Evolutionary conservation across 768 basidiomycete genomes (phyloP).

Genomic region (Kwoniella sp.): DNA sequence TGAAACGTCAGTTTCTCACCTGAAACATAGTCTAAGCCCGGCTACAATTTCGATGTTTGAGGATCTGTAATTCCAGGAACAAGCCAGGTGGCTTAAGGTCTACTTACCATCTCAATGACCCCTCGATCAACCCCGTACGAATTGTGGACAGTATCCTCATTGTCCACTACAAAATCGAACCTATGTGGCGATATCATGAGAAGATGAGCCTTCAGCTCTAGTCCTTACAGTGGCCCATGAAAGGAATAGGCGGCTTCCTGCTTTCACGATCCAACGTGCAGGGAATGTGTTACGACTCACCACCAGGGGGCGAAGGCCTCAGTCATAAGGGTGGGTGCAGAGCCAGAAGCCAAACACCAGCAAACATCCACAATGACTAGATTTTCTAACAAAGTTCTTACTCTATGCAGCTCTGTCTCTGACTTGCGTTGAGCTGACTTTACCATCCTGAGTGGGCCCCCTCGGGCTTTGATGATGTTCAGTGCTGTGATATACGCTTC

Average conservation of each 20-base stretch:
- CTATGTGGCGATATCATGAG: too few relatives aligned
- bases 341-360: constrained; percentile 21
- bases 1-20: too few relatives aligned
- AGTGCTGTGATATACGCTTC: constrained; percentile 14
- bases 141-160: constrained; percentile 15
- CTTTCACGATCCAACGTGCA: too few relatives aligned
- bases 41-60: too few relatives aligned
- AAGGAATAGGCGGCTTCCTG: too few relatives aligned
- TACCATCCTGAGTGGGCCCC: constrained; percentile 20
- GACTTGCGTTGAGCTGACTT: constrained; percentile 2
- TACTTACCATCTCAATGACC: constrained; percentile 22
- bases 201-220: too few relatives aligned
- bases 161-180: constrained; percentile 19
- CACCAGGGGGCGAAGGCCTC: constrained; percentile 25
- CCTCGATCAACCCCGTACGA: constrained; percentile 21
- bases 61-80: too few relatives aligned
- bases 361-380: constrained; percentile 19
- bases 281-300: too few relatives aligned
- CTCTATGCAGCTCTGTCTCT: neutral
- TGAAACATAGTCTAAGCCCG: too few relatives aligned
- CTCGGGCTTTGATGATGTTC: constrained; percentile 6
- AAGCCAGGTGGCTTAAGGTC: too few relatives aligned
- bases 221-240: too few relatives aligned
- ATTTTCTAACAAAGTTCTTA: constrained; percentile 19
- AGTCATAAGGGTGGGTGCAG: constrained; percentile 19